A percentile compares a stretch with the other conserved stretches of the same genome.
Conservation (phyloP, 202 grass and related monocot species). For the Alloteropsis angusta region DNA sequence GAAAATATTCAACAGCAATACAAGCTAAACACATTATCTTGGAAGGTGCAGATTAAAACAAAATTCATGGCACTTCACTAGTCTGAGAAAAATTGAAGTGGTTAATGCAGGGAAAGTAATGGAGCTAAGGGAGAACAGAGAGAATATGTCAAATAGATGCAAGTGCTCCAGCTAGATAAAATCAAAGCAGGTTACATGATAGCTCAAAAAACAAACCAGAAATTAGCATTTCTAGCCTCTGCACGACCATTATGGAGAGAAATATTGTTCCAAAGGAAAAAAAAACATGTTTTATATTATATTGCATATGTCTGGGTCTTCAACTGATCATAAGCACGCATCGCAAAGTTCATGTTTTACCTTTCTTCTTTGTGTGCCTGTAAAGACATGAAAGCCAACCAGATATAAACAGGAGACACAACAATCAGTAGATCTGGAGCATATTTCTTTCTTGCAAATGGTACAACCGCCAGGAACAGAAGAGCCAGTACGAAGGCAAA, state of each 20-base stretch:
- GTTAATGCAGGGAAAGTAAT: not conserved
- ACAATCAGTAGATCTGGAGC: conserved; percentile 76
- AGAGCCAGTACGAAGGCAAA: conserved; percentile 77
- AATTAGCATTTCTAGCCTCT: not conserved
- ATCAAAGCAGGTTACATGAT: conserved; percentile 11
- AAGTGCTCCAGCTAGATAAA: not conserved
- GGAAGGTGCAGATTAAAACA: not conserved
- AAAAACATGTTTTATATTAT: conserved; percentile 6
- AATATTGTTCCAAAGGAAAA: not conserved
- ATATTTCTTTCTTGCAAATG: conserved; percentile 73
- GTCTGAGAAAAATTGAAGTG: not conserved
- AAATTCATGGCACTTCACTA: not conserved
- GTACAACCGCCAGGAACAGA: conserved; percentile 55
- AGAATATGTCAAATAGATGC: not conserved
- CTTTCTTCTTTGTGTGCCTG: conserved; percentile 99
- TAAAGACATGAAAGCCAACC: conserved; percentile 95
- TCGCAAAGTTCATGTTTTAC: conserved; percentile 26
- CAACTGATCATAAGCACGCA: not conserved
- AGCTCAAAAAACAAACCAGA: not conserved
- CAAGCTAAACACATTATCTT: not conserved
- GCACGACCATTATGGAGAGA: not conserved
- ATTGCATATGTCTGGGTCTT: not conserved
- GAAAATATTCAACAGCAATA: not conserved
- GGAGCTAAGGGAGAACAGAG: not conserved
- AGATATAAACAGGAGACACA: conserved; percentile 83